Evolutionary conservation across 495 filamentous ascomycete species (phyloP).

Genomic region (Penicillium verhagenii): DNA sequence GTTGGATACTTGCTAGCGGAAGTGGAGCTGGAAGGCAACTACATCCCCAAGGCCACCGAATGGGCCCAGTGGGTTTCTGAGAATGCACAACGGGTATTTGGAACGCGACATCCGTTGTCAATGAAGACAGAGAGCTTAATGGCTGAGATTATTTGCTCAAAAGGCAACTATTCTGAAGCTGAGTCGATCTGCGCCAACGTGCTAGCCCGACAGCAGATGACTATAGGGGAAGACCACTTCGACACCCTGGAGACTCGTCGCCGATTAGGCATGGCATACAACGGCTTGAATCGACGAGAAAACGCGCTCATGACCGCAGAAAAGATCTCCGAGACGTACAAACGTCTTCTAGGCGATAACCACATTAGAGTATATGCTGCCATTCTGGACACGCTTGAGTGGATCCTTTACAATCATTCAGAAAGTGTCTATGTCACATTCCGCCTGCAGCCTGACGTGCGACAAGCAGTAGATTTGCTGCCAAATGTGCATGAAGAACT

Average conservation of each 20-base stretch:
- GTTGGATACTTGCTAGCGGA: slow-evolving; percentile 35
- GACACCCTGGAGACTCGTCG: slow-evolving; percentile 36
- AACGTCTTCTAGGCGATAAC: slow-evolving; percentile 29
- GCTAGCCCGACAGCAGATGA: slow-evolving; percentile 40
- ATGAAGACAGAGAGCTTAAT: slow-evolving; percentile 37
- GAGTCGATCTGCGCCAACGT: slow-evolving; percentile 39
- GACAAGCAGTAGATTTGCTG: slow-evolving; percentile 17
- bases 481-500: slow-evolving; percentile 23
- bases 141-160: slow-evolving; percentile 28
- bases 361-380: slow-evolving; percentile 29
- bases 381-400: slow-evolving; percentile 27
- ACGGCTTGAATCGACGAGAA: slow-evolving; percentile 19
- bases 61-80: slow-evolving; percentile 37
- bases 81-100: slow-evolving; percentile 32
- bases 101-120: slow-evolving; percentile 29
- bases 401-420: slow-evolving; percentile 21
- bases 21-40: slow-evolving; percentile 29
- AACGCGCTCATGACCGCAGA: slow-evolving; percentile 28
- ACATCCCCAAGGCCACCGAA: slow-evolving; percentile 27
- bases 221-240: slow-evolving; percentile 35
- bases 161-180: slow-evolving; percentile 31
- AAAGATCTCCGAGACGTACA: slow-evolving; percentile 23
- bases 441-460: slow-evolving; percentile 16
- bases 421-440: slow-evolving; percentile 5
- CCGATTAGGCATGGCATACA: slow-evolving; percentile 30